Base-by-base conservation (phyloP, 2,329 filamentous ascomycete species). In the Xylariaceae sp. region DNA sequence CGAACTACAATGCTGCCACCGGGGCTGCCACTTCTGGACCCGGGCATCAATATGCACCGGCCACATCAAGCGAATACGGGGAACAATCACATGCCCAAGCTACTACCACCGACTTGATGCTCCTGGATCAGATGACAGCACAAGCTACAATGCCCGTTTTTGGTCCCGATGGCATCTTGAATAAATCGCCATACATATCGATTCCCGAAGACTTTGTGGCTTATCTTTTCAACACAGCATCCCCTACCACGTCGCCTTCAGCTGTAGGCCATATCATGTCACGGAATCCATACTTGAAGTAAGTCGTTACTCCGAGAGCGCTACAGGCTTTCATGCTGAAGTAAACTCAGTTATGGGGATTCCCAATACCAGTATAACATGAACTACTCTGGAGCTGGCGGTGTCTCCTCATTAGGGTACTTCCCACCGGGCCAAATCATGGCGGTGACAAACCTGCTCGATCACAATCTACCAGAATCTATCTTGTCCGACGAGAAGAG, bases 161-260 rank as follows among this genome's bases (percentile, higher is more conserved):
- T 71, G 90, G 90, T 12, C 85, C 81, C 30, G 90, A 95, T 64
- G 86, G 83, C 19, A 85, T 89, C 57, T 65, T 82, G 41, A 91
- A 88, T 63, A 88, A 92, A 54, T 95, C 91, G 2, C 91, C 92
- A 0, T 92, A 92, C 67, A 79, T 80, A 3, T 86, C 87, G 6
- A 88, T 95, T 74, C 87, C 89, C 0, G 89, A 95, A 67, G 90
- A 95, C 66, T 94, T 94, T 65, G 86, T 91, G 60, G 85, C 87
- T 4, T 95, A 88, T 77, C 72, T 95, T 30, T 95, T 95, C 72
- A 91, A 88, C 67, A 85, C 84, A 37, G 79, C 80, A 19, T 74
- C 80, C 12, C 74, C 80, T 32, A 77, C 80, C 30, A 74, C 72
- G 9, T 76, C 75, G 3, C 80, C 81, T 2, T 72, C 76, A 7